Evolutionary conservation across 371 early-diverging fungal species (phyloP), one percentile per base, ranked within the genome.

Genomic region (Lichtheimia ramosa): DNA sequence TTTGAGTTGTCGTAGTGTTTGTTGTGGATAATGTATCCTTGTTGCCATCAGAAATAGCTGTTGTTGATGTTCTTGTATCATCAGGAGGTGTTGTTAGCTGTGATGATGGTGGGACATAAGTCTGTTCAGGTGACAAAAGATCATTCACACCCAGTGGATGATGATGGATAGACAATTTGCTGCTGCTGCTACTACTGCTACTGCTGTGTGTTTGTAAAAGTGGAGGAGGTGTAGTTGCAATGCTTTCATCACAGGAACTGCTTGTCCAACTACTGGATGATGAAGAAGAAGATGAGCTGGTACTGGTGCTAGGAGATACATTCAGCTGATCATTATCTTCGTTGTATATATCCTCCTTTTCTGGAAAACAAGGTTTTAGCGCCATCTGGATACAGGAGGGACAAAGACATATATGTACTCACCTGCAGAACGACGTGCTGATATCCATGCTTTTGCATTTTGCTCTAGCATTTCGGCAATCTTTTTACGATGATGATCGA

Each of bases 401-500:
- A 34, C 10, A 34, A 34, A 34, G 34, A 34, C 2, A 34, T 34
- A 34, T 10, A 34, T 34, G 34, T 34, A 34, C 34, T 34, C 34
- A 34, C 34, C 34, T 34, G 34, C 34, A 34, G 10, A 34, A 8
- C 34, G 34, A 34, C 10, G 34, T 34, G 65, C 46, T 7, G 59
- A 56, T 20, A 40, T 46, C 79, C 79, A 78, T 13, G 75, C 24
- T 39, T 64, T 61, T 6, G 79, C 75, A 52, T 78, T 78, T 12
- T 63, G 56, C 28, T 71, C 58, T 10, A 78, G 51, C 69, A 73
- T 71, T 39, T 65, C 62, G n/a, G 25, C 59, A 24, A 65, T 73
- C 41, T 65, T 70, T 42, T 56, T 51, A 21, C 64, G 64, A 57
- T 78, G 71, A 41, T 65, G 56, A 15, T 78, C 68, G 42, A 79